Base-by-base conservation (phyloP, 2,329 filamentous ascomycete genomes). In the Epichloe elymi region DNA sequence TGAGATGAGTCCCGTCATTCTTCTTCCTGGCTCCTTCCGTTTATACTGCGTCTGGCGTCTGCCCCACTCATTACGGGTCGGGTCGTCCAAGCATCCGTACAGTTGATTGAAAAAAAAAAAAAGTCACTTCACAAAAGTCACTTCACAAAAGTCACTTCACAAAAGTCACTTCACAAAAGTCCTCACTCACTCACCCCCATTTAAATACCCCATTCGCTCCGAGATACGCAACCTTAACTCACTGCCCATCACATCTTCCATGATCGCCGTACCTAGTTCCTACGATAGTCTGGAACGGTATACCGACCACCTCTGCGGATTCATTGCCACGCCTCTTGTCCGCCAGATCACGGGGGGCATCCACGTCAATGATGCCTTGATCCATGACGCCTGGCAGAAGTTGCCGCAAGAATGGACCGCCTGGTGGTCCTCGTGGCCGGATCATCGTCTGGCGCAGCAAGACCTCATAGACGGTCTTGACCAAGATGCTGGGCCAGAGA, bases 341-440 rank as follows among this genome's bases (percentile, higher is more conserved):
- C 60, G 57, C 6, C 63, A 66, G 33, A 60, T 66, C 35, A 63
- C 62, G 1, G 63, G 63, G 63, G 63, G 59, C n/a, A 60, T 66
- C 33, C 63, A 66, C 48, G 63, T 65, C 49, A 66, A 66, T 40
- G 63, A 66, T 51, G 60, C 63, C 2, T 48, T 66, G 33, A 61
- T 65, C 46, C 37, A 59, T 39, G 44, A 61, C 49, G 62, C 62
- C 11, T 66, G 63, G 63, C 55, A 53, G 12, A 53, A 56, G 3
- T 44, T 66, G 30, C 63, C 63, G 5, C 1, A 23, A 10, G 62
- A 64, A 30, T 66, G 63, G 63, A 63, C 61, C 3, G 20, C 45
- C 14, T 63, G 62, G 57, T 66, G 62, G 62, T 57, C 55, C 1
- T 54, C 58, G 1, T 49, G 58, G 15, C 55, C 62, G 6, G 60